phyloP scores from a whole-genome alignment of 306 rosid species.

The Neltuma alba region DNA sequence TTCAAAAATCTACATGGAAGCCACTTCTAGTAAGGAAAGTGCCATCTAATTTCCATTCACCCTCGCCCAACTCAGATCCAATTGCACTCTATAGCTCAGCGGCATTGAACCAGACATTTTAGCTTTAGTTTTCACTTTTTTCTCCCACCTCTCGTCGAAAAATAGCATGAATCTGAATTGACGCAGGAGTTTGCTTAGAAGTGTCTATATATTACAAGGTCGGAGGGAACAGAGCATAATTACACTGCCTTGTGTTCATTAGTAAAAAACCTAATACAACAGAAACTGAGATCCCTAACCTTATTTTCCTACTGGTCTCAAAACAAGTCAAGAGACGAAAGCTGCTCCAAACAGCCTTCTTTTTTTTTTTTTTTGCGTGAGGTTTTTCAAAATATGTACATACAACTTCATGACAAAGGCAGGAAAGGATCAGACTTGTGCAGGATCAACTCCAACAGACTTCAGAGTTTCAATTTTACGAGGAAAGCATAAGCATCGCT shows the following conservation, averaged over 20 bases:
- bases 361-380: no score
- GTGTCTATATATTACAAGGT: background rate
- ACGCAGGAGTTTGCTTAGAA: background rate
- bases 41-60: no score
- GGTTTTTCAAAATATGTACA: background rate
- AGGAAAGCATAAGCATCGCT: slow-evolving; percentile 51
- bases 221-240: background rate
- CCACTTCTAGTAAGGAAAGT: no score
- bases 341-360: no score
- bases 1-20: no score
- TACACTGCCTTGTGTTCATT: no score
- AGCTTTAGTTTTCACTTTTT: no score
- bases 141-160: background rate
- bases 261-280: no score
- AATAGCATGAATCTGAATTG: background rate
- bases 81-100: no score
- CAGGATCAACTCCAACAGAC: slow-evolving; percentile 66
- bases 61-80: no score
- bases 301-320: background rate
- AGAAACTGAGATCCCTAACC: no score
- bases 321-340: background rate
- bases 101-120: no score
- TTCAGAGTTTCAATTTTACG: slow-evolving; percentile 52
- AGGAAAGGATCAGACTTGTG: background rate
- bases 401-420: background rate